These are phyloP conservation scores for Rutidosis leptorrhynchoides DNA, from an alignment of 129 eudicot species.

Conservation along the genomic window DNA sequence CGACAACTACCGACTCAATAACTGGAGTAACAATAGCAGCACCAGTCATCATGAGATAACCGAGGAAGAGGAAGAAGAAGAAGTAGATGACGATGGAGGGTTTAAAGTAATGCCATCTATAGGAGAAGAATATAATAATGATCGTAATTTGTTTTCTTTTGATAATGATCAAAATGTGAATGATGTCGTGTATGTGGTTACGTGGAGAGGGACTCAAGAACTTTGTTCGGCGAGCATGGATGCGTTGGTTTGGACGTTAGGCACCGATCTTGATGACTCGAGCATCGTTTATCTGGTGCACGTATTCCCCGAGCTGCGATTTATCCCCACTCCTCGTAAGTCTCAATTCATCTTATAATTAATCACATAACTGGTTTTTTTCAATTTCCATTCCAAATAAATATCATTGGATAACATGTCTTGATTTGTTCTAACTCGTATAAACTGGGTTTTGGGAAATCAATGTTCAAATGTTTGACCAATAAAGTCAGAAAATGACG, in stretches of 20 bases:
- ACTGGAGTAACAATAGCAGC: not conserved
- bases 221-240: slow-evolving; percentile 46
- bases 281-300: slow-evolving; percentile 53
- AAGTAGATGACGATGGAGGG: not conserved
- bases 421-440: too few species aligned
- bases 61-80: slow-evolving; percentile 5
- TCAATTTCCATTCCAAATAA: too few species aligned
- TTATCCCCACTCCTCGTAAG: slow-evolving; percentile 67
- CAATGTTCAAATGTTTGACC: not conserved
- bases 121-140: not conserved
- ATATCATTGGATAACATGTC: not conserved
- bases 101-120: slow-evolving; percentile 7
- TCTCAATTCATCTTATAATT: not conserved
- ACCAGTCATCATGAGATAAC: slow-evolving; percentile 8
- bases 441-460: too few species aligned
- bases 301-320: slow-evolving; percentile 52
- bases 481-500: not conserved
- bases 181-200: slow-evolving; percentile 37
- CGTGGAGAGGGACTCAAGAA: slow-evolving; percentile 35
- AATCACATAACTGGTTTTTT: not conserved
- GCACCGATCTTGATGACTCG: slow-evolving; percentile 15
- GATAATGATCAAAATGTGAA: slow-evolving; percentile 9
- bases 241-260: slow-evolving; percentile 62
- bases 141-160: not conserved
- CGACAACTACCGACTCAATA: not conserved